Conservation (phyloP, 1,284 basidiomycete species). For the Ustilago trichophora region DNA sequence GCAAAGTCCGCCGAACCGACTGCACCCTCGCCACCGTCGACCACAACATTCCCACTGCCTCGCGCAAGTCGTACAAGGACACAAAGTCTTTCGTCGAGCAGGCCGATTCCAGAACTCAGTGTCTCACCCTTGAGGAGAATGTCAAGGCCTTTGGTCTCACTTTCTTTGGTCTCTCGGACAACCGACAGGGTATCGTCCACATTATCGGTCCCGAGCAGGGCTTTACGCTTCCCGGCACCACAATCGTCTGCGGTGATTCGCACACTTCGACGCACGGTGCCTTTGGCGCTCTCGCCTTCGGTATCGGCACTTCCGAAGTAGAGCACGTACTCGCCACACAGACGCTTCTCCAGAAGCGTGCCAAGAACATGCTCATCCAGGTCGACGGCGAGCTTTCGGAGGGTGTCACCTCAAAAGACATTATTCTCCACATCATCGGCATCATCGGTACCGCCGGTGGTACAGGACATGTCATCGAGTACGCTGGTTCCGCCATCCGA, state of each 20-base stretch:
- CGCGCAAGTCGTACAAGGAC: conserved; percentile 60
- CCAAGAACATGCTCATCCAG: conserved; percentile 65
- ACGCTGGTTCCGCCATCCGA: conserved; percentile 61
- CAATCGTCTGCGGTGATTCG: conserved; percentile 65
- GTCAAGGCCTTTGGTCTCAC: conserved; percentile 65
- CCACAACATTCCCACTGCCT: conserved; percentile 65
- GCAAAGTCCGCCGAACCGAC: conserved; percentile 60
- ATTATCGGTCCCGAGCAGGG: conserved; percentile 65
- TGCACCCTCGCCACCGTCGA: conserved; percentile 66
- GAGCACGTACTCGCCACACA: conserved; percentile 66
- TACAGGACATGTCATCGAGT: conserved; percentile 64
- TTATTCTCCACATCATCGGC: conserved; percentile 65
- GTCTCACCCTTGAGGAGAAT: conserved; percentile 64
- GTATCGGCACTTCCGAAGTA: conserved; percentile 65
- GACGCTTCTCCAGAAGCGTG: conserved; percentile 63
- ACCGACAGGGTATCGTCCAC: conserved; percentile 65
- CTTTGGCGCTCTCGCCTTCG: conserved; percentile 65
- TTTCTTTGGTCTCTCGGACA: conserved; percentile 64
- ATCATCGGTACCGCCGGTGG: conserved; percentile 65
- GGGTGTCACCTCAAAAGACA: conserved; percentile 65
- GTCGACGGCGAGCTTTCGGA: conserved; percentile 63
- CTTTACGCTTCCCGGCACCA: conserved; percentile 64
- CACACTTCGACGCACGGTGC: conserved; percentile 66
- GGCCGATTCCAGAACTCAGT: conserved; percentile 63
- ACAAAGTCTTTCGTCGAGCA: conserved; percentile 63